phyloP scores from a whole-genome alignment of 768 basidiomycete genomes.

The Dacryopinax primogenitus region DNA sequence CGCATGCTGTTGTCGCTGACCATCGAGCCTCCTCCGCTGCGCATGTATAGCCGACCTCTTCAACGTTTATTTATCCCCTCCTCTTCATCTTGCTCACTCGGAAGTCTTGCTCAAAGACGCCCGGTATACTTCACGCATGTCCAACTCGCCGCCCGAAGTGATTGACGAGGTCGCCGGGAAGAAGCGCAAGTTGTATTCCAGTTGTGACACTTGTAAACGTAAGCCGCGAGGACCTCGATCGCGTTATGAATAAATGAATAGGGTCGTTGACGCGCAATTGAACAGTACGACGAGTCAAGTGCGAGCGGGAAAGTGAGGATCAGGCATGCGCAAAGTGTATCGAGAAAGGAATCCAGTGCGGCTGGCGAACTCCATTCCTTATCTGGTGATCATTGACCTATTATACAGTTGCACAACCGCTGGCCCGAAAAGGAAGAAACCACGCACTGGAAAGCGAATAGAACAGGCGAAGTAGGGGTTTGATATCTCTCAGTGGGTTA shows the following conservation, averaged over 20 bases:
- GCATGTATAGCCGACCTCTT: neutral
- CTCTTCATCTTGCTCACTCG: neutral
- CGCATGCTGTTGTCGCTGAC: too few species aligned
- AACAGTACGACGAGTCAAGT: slow-evolving; percentile 2
- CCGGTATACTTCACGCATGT: neutral
- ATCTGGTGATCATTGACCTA: neutral
- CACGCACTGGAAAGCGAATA: neutral
- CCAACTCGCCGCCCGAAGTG: neutral
- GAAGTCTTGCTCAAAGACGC: neutral
- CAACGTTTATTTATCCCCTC: neutral
- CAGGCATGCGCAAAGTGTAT: neutral
- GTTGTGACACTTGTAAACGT: slow-evolving; percentile 2
- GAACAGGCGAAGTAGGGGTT: neutral
- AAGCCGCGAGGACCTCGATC: too few species aligned
- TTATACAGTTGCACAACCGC: neutral
- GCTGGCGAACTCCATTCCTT: neutral
- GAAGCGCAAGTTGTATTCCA: slow-evolving; percentile 7
- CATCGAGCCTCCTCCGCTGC: neutral
- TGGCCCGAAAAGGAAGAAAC: slow-evolving; percentile 1
- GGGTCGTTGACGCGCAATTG: neutral
- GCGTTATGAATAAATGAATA: too few species aligned
- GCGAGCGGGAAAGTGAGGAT: slow-evolving; percentile 4
- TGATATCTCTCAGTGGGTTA: neutral
- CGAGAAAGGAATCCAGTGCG: slow-evolving; percentile 6
- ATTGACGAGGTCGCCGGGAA: neutral